These are phyloP conservation scores for Lasiodiplodia theobromae DNA, from an alignment of 2,329 filamentous ascomycete genomes.

Conservation along the genomic window DNA sequence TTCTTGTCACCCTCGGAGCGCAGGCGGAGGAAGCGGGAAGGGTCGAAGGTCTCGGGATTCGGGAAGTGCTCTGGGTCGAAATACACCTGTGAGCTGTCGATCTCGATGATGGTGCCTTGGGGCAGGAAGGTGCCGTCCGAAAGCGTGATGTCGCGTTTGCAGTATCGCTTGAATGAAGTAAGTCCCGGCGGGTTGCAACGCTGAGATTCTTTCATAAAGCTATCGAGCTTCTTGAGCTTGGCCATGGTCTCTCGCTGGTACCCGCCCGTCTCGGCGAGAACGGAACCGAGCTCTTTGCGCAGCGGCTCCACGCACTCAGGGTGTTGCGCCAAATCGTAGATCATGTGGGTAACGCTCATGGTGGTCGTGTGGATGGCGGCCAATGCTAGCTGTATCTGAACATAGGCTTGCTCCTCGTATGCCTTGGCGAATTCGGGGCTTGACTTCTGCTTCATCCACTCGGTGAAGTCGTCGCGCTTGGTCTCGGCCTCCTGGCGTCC, in stretches of 20 bases:
- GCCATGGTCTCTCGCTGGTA: slow-evolving; percentile 30
- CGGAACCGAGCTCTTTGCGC: slow-evolving; percentile 30
- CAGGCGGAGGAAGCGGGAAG: slow-evolving; percentile 31
- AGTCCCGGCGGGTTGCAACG: slow-evolving; percentile 32
- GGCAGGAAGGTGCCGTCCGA: slow-evolving; percentile 34
- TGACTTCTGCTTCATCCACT: slow-evolving; percentile 27
- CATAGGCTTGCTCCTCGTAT: slow-evolving; percentile 20
- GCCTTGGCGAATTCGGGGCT: slow-evolving; percentile 29
- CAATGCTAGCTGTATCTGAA: slow-evolving; percentile 29
- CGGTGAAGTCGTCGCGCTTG: slow-evolving; percentile 14
- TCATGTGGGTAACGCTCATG: slow-evolving; percentile 33
- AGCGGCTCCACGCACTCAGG: slow-evolving; percentile 33
- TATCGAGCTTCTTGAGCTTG: slow-evolving; percentile 35
- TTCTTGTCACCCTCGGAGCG: slow-evolving; percentile 26
- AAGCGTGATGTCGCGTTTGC: slow-evolving; percentile 32
- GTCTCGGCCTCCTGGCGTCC: slow-evolving; percentile 2
- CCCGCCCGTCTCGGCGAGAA: slow-evolving; percentile 30
- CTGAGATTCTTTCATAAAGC: slow-evolving; percentile 36
- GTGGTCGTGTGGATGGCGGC: slow-evolving; percentile 37
- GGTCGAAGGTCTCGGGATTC: slow-evolving; percentile 32
- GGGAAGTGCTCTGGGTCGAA: slow-evolving; percentile 30
- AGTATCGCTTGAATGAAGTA: slow-evolving; percentile 32
- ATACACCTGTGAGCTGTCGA: slow-evolving; percentile 30
- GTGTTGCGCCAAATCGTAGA: slow-evolving; percentile 33
- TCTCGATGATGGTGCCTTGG: slow-evolving; percentile 32